Evolutionary conservation across 2,329 filamentous ascomycete genomes (phyloP), one percentile per base, ranked within the genome.

Genomic region (Elsinoe necatrix): DNA sequence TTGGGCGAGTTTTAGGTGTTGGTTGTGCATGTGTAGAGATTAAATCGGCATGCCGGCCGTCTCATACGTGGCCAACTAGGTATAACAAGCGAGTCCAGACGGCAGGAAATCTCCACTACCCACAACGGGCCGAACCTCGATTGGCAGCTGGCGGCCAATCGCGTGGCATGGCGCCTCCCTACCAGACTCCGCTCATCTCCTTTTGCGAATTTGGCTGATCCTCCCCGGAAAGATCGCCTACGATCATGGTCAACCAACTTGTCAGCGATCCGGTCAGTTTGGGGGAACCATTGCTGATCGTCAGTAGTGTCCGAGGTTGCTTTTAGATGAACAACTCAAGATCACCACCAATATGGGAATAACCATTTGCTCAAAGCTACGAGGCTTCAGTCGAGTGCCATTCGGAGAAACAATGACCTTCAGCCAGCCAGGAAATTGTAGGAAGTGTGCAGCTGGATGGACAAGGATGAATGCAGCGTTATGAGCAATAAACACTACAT

Each of bases 311-410:
- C 45, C 45, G 25, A 31, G 25, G 45, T 50, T 50, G 45, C 45
- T 50, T 31, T 50, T 50, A 50, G 25, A 50, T 50, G 34, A 35
- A 52, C 48, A 52, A 52, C 48, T 37, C 48, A 29, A 52, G 27
- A 16, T 34, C 18, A 37, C 48, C 48, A 31, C 21, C 43, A 29
- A 29, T 23, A 31, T 18, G 9, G n/a, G 21, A 16, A 18, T 23
- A n/a, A 48, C 27, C 43, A n/a, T 48, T 48, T 48, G 25, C 27
- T 23, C 9, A 48, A 43, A 43, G 4, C 18, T 43, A 18, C 18
- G 29, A 48, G 5, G 31, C 48, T 31, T 52, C 48, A 31, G 48
- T 14, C 25, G 6, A 21, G 12, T 25, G 18, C 6, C n/a, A 23
- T 52, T 11, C 4, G 14, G 34, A 7, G 27, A 9, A n/a, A 29